A percentile compares a stretch with the other conserved stretches of the same genome.
phyloP scores from a whole-genome alignment of 805 yeast species.

The Ogataea neopini region DNA sequence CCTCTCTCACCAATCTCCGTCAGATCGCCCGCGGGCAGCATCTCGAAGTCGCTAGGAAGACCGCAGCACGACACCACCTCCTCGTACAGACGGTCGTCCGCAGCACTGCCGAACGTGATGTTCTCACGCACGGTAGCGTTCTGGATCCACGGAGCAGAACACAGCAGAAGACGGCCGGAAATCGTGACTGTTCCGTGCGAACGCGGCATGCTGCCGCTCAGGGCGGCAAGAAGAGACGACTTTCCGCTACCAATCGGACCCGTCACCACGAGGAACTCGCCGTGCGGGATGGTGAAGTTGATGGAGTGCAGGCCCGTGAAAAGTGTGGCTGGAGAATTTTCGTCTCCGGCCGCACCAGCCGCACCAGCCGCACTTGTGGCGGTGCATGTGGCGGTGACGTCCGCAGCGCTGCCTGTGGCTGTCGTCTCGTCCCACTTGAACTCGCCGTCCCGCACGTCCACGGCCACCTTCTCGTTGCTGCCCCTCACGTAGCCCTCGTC shows the following conservation, averaged over 20 bases:
- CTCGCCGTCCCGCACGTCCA: slow-evolving; percentile 51
- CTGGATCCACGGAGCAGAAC: slow-evolving; percentile 75
- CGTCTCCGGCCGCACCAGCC: slow-evolving; percentile 23
- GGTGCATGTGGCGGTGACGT: too few relatives aligned
- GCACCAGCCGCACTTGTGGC: slow-evolving; percentile 1
- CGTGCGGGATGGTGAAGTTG: slow-evolving; percentile 53
- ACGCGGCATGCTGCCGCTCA: slow-evolving; percentile 67
- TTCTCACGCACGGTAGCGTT: slow-evolving; percentile 77
- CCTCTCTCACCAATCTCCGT: slow-evolving; percentile 89
- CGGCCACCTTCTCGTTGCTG: slow-evolving; percentile 38
- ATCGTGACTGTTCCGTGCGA: slow-evolving; percentile 51
- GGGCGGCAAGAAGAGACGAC: slow-evolving; percentile 66
- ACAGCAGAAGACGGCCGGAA: slow-evolving; percentile 51
- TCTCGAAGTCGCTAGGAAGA: slow-evolving; percentile 61
- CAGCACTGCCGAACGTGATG: slow-evolving; percentile 61
- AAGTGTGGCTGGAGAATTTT: neutral
- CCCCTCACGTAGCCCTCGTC: slow-evolving; percentile 22
- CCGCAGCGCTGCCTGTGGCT: too few relatives aligned
- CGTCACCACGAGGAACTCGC: slow-evolving; percentile 74
- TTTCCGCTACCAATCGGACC: slow-evolving; percentile 74
- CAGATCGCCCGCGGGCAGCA: slow-evolving; percentile 70
- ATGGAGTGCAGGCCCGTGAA: slow-evolving; percentile 50
- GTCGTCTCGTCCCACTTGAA: slow-evolving; percentile 63
- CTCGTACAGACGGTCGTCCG: slow-evolving; percentile 49
- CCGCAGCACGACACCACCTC: slow-evolving; percentile 65